Evolutionary conservation across 768 basidiomycete genomes (phyloP).

Genomic region (Tubosaeta sp.): DNA sequence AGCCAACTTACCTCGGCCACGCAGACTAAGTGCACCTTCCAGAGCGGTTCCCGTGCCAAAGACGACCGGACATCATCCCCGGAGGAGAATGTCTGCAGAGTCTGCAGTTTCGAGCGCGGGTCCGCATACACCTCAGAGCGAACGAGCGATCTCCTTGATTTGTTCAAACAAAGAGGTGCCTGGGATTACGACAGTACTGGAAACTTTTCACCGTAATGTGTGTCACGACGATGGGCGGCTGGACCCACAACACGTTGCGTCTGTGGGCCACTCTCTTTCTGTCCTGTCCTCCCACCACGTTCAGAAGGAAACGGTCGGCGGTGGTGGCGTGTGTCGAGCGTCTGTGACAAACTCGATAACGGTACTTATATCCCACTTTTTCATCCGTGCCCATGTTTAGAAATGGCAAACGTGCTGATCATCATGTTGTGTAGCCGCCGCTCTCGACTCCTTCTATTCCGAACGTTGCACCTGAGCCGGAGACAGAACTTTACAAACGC

Average conservation of each 20-base stretch:
- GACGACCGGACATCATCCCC: constrained; percentile 4
- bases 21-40: constrained; percentile 28
- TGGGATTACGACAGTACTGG: constrained; percentile 28
- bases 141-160: constrained; percentile 8
- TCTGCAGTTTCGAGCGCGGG: constrained; percentile 19
- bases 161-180: constrained; percentile 13
- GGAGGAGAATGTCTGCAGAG: constrained; percentile 20
- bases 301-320: constrained; percentile 14
- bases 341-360: constrained; percentile 25
- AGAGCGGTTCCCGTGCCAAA: constrained; percentile 11
- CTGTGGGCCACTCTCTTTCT: neutral
- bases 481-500: constrained; percentile 7
- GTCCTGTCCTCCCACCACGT: constrained; percentile 7
- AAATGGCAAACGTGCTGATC: constrained; percentile 21
- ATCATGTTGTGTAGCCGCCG: constrained; percentile 20
- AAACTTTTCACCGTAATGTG: constrained; percentile 20
- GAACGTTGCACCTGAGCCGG: constrained; percentile 10
- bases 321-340: constrained; percentile 22
- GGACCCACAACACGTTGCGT: constrained; percentile 13
- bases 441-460: constrained; percentile 16
- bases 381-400: constrained; percentile 7
- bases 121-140: constrained; percentile 20
- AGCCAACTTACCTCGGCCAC: constrained; percentile 34
- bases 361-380: constrained; percentile 25
- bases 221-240: constrained; percentile 10